Base-by-base conservation (phyloP, 129 eudicot genomes). In the Lactuca sativa region DNA sequence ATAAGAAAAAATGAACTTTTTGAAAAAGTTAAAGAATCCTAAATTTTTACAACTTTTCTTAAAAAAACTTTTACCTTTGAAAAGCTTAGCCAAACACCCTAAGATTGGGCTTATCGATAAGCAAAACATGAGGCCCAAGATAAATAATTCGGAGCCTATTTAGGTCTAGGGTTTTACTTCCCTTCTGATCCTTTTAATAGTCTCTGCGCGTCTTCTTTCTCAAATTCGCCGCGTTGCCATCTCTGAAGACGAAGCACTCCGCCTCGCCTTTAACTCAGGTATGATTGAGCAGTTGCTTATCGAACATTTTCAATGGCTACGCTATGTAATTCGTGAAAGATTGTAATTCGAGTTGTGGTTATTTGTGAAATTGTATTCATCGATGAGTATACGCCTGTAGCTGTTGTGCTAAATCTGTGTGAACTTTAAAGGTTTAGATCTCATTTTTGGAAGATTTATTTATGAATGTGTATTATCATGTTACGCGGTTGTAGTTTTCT, bases 261-360 rank as follows among this genome's bases (percentile, higher is more conserved):
- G 55, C 37, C 65, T 69, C 34, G 60, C 9, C 64, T 21, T 40
- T 64, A 64, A 38, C 64, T 73, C 78, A 73, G 78, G 78, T 73
- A 73, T 10, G 33, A 21, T 48, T 15, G 38, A 11, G 10, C 59
- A 5, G 59, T 7, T 69, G n/a, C 9, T 13, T 3, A 13, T 38
- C 6, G 10, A n/a, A 52, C 52, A 21, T 11, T 36, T 14, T 51
- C 36, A 13, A 16, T 60, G 11, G 12, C 32, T 32, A 32, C 14
- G 14, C 14, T 44, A 3, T 32, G 12, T 41, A 70, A 56, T 56
- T 21, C n/a, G 13, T 1, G 21, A 40, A 55, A 9, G 25, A 56
- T 25, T 56, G 14, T 40, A 21, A 11, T 5, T 55, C 4, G 30
- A 70, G 9, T 7, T 18, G 11, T 61, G 17, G 14, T 17, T 48